phyloP scores from a whole-genome alignment of 495 filamentous ascomycete species.

The Aspergillus kassunensis region DNA sequence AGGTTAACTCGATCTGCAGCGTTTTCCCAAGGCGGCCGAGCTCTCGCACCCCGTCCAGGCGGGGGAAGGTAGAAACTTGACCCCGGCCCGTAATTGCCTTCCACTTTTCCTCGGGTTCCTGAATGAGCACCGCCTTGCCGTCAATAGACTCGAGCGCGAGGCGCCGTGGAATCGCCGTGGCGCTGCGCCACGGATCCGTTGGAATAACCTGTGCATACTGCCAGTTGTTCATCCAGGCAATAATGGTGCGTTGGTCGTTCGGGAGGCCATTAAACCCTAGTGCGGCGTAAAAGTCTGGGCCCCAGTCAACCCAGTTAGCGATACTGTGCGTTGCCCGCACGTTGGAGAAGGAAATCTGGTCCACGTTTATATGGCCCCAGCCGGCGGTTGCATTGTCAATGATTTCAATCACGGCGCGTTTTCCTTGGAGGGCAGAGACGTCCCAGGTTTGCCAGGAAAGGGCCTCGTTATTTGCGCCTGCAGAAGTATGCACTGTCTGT shows the following conservation, averaged over 20 bases:
- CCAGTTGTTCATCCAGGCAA: conserved; percentile 61
- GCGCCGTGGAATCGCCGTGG: conserved; percentile 46
- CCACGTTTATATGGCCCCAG: conserved; percentile 1
- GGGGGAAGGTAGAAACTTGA: neutral
- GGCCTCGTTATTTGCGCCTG: neutral
- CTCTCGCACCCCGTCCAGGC: neutral
- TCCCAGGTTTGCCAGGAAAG: conserved; percentile 4
- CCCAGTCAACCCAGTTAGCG: no score
- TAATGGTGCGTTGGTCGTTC: conserved; percentile 32
- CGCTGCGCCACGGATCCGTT: conserved; percentile 45
- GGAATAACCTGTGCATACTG: conserved; percentile 43
- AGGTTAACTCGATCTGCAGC: conserved; percentile 21
- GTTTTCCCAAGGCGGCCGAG: conserved; percentile 11
- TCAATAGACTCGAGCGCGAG: conserved; percentile 26
- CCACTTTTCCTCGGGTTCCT: conserved; percentile 20
- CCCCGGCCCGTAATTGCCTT: no score
- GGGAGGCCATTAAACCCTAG: conserved; percentile 49
- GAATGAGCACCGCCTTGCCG: conserved; percentile 18
- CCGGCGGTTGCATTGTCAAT: neutral
- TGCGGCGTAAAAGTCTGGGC: conserved; percentile 54
- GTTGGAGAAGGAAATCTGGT: conserved; percentile 2
- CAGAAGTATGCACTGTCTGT: neutral
- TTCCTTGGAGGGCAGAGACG: neutral
- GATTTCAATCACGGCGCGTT: neutral
- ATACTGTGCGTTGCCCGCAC: neutral